Base-by-base conservation (phyloP, 2,329 filamentous ascomycete genomes). In the Hirsutella minnesotensis region DNA sequence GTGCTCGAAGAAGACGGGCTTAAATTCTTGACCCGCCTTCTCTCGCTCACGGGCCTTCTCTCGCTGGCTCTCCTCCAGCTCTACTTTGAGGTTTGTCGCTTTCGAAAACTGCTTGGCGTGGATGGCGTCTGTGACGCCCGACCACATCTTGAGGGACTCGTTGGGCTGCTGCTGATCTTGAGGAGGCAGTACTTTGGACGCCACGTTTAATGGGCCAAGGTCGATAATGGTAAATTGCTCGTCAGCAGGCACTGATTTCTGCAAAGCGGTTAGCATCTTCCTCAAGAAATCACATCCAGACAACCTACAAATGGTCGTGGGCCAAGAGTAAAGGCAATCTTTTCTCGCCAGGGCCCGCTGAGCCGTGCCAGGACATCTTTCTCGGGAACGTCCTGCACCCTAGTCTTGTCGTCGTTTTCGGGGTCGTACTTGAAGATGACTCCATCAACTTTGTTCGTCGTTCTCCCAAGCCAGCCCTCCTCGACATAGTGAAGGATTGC, bases 401-500 rank as follows among this genome's bases (percentile, higher is more conserved):
- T 81, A 5, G 68, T 79, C 61, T 82, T 86, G 58, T 77, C 77
- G 60, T 96, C 90, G 45, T 89, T 90, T 19, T 86, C 78, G 0
- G 88, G 84, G 55, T 95, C 84, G 53, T 95, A 95, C 40, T 76
- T 82, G 72, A 95, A 98, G 43, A 96, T 74, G 43, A 95, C 79
- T 16, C 92, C 92, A 47, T 94, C 80, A 30, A 98, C 83, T 57
- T 83, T 88, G 64, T 96, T 95, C 53, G 94, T 90, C 18, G 86
- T 78, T 51, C 86, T 86, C 38, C 89, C 86, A 24, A 96, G 73
- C 89, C 92, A 98, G 40, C 89, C 88, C 54, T 96, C 90, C 56
- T 96, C 90, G 43, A 89, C 69, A 60, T 98, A 98, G 55, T 94
- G 82, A 38, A 98, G 66, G 49, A 98, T 95, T 16, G 82, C 84